Base-by-base conservation (phyloP, 2,329 filamentous ascomycete species). In the Cladosporium sp. region DNA sequence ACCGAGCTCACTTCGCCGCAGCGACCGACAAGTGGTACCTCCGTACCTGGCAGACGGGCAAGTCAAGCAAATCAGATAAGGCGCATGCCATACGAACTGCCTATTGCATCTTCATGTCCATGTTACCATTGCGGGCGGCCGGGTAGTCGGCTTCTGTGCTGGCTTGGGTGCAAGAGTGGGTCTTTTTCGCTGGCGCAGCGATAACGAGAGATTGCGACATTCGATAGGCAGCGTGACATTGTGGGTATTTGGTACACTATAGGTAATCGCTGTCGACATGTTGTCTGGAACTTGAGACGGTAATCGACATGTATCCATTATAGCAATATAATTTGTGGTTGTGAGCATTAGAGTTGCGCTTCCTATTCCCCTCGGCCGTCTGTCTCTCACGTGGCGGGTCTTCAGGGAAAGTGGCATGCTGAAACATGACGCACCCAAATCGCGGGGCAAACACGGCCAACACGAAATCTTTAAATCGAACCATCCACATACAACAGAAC, bases 91-190 rank as follows among this genome's bases (percentile, higher is more conserved):
- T 28, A 28, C 23, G 28, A 6, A 28, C 28, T 52, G 29, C 59
- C 44, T 33, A 35, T 60, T 40, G 28, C 26, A 49, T 60, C 28
- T 21, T 16, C 12, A 50, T 26, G 60, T n/a, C 11, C 26, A 28
- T 50, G 52, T 23, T 46, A 46, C 60, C 12, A 28, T 61, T 12
- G 40, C 31, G 60, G 31, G 28, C 31, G 60, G 60, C 60, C 60
- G 60, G 60, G 21, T 62, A 62, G 18, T 52, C 60, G 60, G 60
- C 60, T 53, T 62, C 46, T 40, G 29, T 57, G 33, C 23, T 57
- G n/a, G 55, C 55, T 35, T 57, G 31, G 55, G 33, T 8, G 55
- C 12, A 8, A 8, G 23, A 29, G 49, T 53, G 49, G 49, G 23
- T 26, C 49, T 53, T 26, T 53, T 26, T n/a, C 28, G 23, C 29